Evolutionary conservation across 495 filamentous ascomycete species (phyloP).

Genomic region (Aspergillus sparsus): DNA sequence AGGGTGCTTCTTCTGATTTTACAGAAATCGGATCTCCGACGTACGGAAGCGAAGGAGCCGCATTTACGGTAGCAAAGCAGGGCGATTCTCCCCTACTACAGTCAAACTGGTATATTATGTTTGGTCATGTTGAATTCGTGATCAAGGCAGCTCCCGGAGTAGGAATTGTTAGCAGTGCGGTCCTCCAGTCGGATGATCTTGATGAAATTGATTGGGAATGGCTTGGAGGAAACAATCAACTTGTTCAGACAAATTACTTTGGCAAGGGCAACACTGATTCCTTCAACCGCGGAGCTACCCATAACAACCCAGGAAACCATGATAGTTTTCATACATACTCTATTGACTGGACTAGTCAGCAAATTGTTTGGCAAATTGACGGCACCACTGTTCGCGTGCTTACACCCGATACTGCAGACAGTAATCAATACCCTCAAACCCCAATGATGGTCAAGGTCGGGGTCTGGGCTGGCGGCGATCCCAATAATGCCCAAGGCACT

Average conservation of each 20-base stretch:
- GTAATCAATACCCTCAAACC: slow-evolving; percentile 76
- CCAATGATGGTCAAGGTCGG: slow-evolving; percentile 83
- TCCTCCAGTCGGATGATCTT: slow-evolving; percentile 79
- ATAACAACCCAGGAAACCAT: slow-evolving; percentile 52
- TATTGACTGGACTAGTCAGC: slow-evolving; percentile 74
- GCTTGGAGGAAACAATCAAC: slow-evolving; percentile 62
- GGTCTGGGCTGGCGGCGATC: slow-evolving; percentile 84
- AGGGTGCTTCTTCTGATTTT: slow-evolving; percentile 68
- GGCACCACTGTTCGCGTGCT: slow-evolving; percentile 66
- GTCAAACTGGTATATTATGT: slow-evolving; percentile 76
- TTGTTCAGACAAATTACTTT: slow-evolving; percentile 81
- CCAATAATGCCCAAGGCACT: slow-evolving; percentile 61
- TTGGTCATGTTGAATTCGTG: slow-evolving; percentile 59
- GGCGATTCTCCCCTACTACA: slow-evolving; percentile 83
- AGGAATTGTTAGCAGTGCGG: slow-evolving; percentile 73
- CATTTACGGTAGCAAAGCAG: slow-evolving; percentile 78
- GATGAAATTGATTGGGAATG: slow-evolving; percentile 95
- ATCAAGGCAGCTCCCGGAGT: slow-evolving; percentile 62
- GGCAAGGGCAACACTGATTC: slow-evolving; percentile 74
- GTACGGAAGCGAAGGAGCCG: slow-evolving; percentile 74
- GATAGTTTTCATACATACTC: slow-evolving; percentile 77
- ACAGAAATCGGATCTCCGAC: slow-evolving; percentile 62
- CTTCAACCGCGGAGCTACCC: slow-evolving; percentile 63
- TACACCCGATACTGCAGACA: slow-evolving; percentile 61
- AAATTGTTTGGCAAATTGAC: slow-evolving; percentile 75